Conservation (phyloP, 2,329 filamentous ascomycete genomes). For the Beauveria varroae region DNA sequence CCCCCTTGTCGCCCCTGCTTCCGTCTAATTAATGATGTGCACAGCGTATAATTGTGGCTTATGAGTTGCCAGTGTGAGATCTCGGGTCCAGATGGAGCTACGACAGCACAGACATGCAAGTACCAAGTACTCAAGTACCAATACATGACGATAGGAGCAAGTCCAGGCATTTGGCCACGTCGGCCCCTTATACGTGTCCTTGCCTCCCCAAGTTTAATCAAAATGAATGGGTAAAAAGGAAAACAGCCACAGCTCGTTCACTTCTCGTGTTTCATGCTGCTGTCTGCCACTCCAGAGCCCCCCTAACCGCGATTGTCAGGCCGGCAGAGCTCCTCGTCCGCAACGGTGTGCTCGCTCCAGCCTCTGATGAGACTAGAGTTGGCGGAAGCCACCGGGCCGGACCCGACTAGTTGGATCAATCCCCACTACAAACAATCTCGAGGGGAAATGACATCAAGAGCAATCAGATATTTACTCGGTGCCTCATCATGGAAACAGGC, state of each 20-base stretch:
- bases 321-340: neutral
- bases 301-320: neutral
- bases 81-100: slow-evolving; percentile 9
- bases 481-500: neutral
- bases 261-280: neutral
- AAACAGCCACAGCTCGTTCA: neutral
- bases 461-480: neutral
- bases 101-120: neutral
- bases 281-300: neutral
- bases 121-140: neutral
- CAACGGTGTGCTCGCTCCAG: slow-evolving; percentile 1
- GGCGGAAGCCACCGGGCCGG: slow-evolving; percentile 10
- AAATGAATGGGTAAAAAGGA: neutral
- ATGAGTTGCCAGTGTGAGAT: slow-evolving; percentile 5
- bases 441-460: slow-evolving; percentile 9
- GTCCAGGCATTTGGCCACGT: neutral
- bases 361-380: neutral
- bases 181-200: neutral
- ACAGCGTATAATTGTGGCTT: slow-evolving; percentile 8
- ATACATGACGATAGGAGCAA: neutral
- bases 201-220: neutral
- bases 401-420: slow-evolving; percentile 7
- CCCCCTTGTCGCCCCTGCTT: neutral
- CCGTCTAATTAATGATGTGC: slow-evolving; percentile 6
- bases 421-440: slow-evolving; percentile 6